Conservation (phyloP, 306 rosid genomes). For the Vigna mungo region DNA sequence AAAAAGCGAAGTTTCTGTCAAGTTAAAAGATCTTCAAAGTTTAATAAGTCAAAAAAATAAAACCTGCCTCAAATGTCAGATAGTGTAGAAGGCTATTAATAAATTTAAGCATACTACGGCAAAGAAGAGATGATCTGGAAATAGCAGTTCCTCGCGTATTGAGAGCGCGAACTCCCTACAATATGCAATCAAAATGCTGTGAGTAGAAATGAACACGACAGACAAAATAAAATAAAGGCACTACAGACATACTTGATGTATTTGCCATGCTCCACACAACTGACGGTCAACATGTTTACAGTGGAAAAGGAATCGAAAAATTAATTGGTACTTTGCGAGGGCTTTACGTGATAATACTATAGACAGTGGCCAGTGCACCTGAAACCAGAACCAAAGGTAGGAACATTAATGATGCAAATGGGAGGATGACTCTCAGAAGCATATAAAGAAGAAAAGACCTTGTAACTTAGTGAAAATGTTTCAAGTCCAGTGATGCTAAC, state of each 20-base stretch:
- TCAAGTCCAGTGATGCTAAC: constrained; percentile 84
- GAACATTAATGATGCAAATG: constrained; percentile 34
- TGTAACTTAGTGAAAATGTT: constrained; percentile 89
- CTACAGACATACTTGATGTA: constrained; percentile 76
- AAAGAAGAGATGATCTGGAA: constrained; percentile 90
- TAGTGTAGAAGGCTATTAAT: constrained; percentile 92
- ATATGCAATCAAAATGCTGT: constrained; percentile 40
- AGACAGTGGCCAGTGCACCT: constrained; percentile 96
- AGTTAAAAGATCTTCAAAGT: constrained; percentile 19
- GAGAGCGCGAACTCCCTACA: constrained; percentile 88
- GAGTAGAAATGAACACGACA: constrained; percentile 29
- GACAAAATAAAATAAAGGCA: constrained; percentile 31
- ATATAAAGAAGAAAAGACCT: constrained; percentile 58
- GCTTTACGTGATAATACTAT: constrained; percentile 90
- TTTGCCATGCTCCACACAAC: constrained; percentile 98
- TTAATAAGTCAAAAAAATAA: constrained; percentile 35
- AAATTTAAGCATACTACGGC: constrained; percentile 97
- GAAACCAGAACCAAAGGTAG: constrained; percentile 47
- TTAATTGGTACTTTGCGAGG: constrained; percentile 81
- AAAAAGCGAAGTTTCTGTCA: background rate
- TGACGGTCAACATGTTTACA: constrained; percentile 97
- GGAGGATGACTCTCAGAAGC: constrained; percentile 27
- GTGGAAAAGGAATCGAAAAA: constrained; percentile 92
- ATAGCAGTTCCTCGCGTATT: constrained; percentile 87
- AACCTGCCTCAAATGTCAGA: constrained; percentile 91